Base-by-base conservation (phyloP, 2,329 filamentous ascomycete species). In the Waltergamsia citrina region DNA sequence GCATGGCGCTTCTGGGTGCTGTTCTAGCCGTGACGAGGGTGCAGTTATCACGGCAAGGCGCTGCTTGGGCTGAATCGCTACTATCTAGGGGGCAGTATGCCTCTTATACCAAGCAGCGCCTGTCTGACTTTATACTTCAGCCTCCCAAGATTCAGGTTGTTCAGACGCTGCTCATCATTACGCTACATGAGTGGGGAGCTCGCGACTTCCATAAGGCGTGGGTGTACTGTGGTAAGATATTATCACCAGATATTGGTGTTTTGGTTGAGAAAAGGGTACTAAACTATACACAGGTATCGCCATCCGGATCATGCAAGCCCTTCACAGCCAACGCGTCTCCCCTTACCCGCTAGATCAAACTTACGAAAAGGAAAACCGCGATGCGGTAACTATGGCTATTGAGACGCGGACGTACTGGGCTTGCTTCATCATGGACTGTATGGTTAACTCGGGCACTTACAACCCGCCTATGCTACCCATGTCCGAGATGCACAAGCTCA, bases 351-450 rank as follows among this genome's bases (percentile, higher is more conserved):
- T 54, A 4, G 51, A 56, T 23, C 8, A 21, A 18, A 41, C 42
- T 4, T 34, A 38, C 3, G 42, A 42, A n/a, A 36, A 36, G 4
- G 35, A n/a, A 11, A 26, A 41, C 16, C 38, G 43, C 4, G 39
- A 52, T 14, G 19, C 42, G 21, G 25, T 49, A 6, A 44, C 48
- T 4, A 41, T 46, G 0, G 50, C 55, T 0, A 52, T 57, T 4
- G 52, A 61, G 24, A 59, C 56, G 3, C 43, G 62, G 2, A 63
- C 61, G 1, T 63, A 62, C 28, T 66, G 63, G 63, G 54, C 54
- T 0, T 65, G 62, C 39, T 64, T 63, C 34, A 54, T 67, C 20
- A 57, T 66, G 50, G 61, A 65, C 37, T 57, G 61, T 8, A 56
- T 63, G 33, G 52, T 66, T 24, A 59, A 59, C 24, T 63, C 59